A percentile compares a stretch with the other conserved stretches of the same genome.
Evolutionary conservation across 2,329 filamentous ascomycete species (phyloP).

Genomic region (Claviceps sp.): DNA sequence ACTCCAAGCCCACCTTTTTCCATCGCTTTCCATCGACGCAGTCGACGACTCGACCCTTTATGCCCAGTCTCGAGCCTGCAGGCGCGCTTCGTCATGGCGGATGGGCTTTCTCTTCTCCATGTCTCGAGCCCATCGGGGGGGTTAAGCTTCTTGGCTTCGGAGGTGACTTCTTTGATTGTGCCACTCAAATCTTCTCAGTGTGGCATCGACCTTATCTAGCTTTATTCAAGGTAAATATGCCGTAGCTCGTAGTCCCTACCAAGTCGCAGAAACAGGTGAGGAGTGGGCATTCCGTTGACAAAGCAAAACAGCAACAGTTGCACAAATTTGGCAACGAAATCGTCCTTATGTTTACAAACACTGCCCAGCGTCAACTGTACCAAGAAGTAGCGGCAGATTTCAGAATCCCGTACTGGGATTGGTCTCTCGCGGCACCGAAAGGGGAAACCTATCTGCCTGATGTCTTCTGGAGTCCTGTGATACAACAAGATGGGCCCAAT

Average conservation of each 20-base stretch:
- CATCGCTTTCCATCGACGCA: neutral
- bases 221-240: slow-evolving; percentile 36
- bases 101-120: neutral
- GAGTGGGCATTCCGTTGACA: slow-evolving; percentile 7
- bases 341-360: slow-evolving; percentile 33
- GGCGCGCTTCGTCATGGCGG: neutral
- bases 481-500: slow-evolving; percentile 42
- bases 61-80: neutral
- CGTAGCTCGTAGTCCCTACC: neutral
- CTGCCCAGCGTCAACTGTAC: slow-evolving; percentile 34
- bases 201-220: slow-evolving; percentile 77
- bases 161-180: neutral
- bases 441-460: slow-evolving; percentile 34
- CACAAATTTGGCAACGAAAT: slow-evolving; percentile 26
- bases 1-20: neutral
- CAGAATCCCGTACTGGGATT: slow-evolving; percentile 47
- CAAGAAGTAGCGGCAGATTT: slow-evolving; percentile 37
- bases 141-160: neutral
- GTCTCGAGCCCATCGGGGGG: neutral
- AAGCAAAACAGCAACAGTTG: slow-evolving; percentile 21
- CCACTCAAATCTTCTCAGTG: slow-evolving; percentile 46
- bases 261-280: neutral
- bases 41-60: neutral
- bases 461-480: slow-evolving; percentile 31
- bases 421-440: slow-evolving; percentile 34